Evolutionary conservation across 108 stramenopile genomes (phyloP).

Genomic region (Pseudonitzschia delicatissima): DNA sequence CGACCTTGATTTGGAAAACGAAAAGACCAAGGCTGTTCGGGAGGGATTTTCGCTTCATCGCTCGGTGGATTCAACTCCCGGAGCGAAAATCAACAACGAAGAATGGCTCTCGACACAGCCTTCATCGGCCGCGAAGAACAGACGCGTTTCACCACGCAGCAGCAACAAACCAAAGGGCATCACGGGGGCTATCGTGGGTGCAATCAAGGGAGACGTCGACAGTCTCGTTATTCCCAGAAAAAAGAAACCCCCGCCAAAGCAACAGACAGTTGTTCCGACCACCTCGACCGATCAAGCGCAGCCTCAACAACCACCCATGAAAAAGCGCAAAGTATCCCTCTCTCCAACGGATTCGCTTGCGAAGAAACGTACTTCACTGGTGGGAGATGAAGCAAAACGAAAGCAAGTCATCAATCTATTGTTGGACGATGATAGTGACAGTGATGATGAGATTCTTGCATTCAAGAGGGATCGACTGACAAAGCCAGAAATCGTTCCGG

Average conservation of each 20-base stretch:
- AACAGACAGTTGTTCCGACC: not conserved
- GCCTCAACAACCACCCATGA: not conserved
- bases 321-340: conserved; percentile 30
- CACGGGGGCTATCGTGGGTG: not conserved
- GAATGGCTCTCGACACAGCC: not conserved
- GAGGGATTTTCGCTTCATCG: not conserved
- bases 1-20: not conserved
- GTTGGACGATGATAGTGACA: not conserved
- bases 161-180: not conserved
- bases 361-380: not conserved
- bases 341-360: conserved; percentile 26
- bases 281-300: not conserved
- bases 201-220: not conserved
- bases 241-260: not conserved
- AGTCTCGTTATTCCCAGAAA: not conserved
- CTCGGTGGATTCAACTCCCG: not conserved
- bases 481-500: no score
- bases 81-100: no score
- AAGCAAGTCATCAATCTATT: not conserved
- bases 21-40: not conserved
- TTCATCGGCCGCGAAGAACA: not conserved
- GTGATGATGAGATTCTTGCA: not conserved
- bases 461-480: no score
- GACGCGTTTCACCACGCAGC: not conserved
- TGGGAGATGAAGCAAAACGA: not conserved